A percentile compares a stretch with the other conserved stretches of the same genome.
phyloP scores from a whole-genome alignment of 1,284 basidiomycete genomes.

The Xanthoconium separans region DNA sequence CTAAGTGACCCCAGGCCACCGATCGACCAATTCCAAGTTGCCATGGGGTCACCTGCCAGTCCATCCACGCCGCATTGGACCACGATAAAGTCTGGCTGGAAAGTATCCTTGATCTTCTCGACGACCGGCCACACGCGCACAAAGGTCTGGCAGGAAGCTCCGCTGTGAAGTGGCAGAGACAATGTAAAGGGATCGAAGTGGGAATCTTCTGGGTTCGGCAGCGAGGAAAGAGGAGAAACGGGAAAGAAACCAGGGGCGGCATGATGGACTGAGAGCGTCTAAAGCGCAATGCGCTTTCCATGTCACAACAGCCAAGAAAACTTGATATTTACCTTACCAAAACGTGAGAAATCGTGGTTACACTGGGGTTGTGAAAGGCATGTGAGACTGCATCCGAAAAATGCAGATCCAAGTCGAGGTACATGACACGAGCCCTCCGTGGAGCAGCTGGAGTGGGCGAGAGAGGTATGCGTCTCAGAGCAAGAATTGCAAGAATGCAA shows the following conservation, averaged over 20 bases:
- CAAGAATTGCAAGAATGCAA: constrained; percentile 76
- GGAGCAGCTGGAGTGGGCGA: constrained; percentile 3
- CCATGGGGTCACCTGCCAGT: constrained; percentile 79
- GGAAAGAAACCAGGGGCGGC: constrained; percentile 84
- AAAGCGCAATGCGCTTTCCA: background rate
- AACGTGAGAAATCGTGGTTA: constrained; percentile 47
- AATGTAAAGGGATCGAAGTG: constrained; percentile 71
- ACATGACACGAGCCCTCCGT: constrained; percentile 73
- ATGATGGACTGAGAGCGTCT: constrained; percentile 87
- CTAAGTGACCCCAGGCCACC: constrained; percentile 65
- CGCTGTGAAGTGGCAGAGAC: constrained; percentile 69
- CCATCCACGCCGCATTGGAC: constrained; percentile 89
- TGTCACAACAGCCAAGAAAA: background rate
- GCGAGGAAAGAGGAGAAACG: constrained; percentile 49
- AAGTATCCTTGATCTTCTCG: constrained; percentile 60
- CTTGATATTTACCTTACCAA: constrained; percentile 42
- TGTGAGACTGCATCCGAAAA: constrained; percentile 87
- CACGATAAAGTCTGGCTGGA: constrained; percentile 76
- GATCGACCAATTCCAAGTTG: constrained; percentile 77
- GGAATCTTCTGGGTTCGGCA: constrained; percentile 41
- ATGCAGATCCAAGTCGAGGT: constrained; percentile 91
- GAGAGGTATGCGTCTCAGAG: constrained; percentile 44
- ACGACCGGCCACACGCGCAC: constrained; percentile 60
- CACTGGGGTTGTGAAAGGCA: constrained; percentile 57
- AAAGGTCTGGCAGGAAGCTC: constrained; percentile 65